phyloP scores from a whole-genome alignment of 306 rosid genomes.

The Casuarina cunninghamiana region DNA sequence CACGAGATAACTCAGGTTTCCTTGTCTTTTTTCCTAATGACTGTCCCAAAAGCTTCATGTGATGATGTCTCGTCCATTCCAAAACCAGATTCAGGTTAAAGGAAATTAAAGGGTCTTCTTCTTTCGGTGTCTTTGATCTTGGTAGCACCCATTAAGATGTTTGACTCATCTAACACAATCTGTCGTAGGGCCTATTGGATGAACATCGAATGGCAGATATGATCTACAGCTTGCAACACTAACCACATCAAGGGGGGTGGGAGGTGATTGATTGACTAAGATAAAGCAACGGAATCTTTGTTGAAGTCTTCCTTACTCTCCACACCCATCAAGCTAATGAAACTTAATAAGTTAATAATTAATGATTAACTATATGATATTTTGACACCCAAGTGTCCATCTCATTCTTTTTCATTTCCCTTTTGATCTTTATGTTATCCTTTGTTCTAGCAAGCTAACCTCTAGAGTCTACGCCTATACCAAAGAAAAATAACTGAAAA shows the following conservation, averaged over 20 bases:
- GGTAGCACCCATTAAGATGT: conserved; percentile 27
- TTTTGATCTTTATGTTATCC: too few relatives aligned
- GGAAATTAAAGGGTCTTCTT: conserved; percentile 27
- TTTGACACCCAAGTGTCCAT: too few relatives aligned
- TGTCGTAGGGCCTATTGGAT: background rate
- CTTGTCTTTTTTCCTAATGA: conserved; percentile 37
- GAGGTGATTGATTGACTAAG: background rate
- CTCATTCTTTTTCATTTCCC: too few relatives aligned
- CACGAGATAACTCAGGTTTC: conserved; percentile 31
- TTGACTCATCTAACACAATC: background rate
- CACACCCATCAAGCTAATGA: background rate
- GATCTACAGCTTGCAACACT: background rate
- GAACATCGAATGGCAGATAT: background rate
- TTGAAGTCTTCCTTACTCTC: background rate
- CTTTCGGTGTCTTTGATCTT: conserved; percentile 24
- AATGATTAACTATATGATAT: too few relatives aligned
- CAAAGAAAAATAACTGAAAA: background rate
- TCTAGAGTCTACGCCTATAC: background rate
- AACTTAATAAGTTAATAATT: too few relatives aligned
- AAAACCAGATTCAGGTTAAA: conserved; percentile 7
- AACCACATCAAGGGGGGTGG: background rate
- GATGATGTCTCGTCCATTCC: conserved; percentile 41
- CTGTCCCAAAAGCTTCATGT: conserved; percentile 49
- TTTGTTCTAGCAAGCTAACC: too few relatives aligned
- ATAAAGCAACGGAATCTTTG: background rate